Base-by-base conservation (phyloP, 768 basidiomycete species). In the Trametes punicea region DNA sequence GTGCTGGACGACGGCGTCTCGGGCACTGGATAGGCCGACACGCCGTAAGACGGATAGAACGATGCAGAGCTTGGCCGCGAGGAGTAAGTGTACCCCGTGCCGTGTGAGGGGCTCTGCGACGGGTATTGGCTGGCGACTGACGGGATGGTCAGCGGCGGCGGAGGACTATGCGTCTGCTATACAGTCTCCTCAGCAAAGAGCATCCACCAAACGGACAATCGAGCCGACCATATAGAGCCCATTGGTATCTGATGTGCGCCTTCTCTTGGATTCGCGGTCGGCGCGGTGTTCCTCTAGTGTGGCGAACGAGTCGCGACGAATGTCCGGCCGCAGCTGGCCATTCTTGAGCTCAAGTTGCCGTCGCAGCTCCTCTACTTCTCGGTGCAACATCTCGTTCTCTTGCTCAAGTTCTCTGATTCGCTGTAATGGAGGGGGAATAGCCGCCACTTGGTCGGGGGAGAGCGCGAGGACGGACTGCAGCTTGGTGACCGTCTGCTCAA, bases 401-500 rank as follows among this genome's bases (percentile, higher is more conserved):
- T 89, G 83, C 68, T 92, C 87, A 50, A 93, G 82, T 67, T 91
- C 90, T 26, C 87, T 82, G 63, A 93, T 88, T 65, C 88, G 87
- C 62, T 82, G 71, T 8, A 87, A 75, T 0, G 88, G 85, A 1
- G 88, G 85, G 0, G 88, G 88, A 2, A 90, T 76, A 0, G 83
- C 82, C 3, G 81, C 78, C 23, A 90, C 82, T 62, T 91, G 85
- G 65, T 92, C 90, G 18, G 86, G 82, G 9, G 88, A 77, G 59
- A 85, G 81, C 1, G 85, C 83, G 36, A 90, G 76, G 0, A 85
- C 83, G 0, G 84, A 83, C 65, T 93, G 90, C 3, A 93, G 81
- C 66, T 90, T 90, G 0, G 88, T 87, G 27, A 93, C 90, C 0
- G 88, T 92, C 68, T 88, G 83, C 64, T 93, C 90, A 57, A 93